phyloP scores from a whole-genome alignment of 768 basidiomycete genomes.

The Kwoniella pini region DNA sequence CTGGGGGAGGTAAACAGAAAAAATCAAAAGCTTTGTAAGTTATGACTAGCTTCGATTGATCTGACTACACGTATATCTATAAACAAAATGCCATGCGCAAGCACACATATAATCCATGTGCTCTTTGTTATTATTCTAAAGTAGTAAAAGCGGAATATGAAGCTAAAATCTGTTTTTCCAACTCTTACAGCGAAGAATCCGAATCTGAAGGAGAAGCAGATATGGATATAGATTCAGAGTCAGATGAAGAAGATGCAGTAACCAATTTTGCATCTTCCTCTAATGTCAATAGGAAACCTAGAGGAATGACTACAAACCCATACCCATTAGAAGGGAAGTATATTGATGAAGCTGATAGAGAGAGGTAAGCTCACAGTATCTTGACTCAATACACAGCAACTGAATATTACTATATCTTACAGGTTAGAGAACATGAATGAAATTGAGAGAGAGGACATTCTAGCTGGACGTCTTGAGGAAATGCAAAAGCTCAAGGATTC shows the following conservation, averaged over 20 bases:
- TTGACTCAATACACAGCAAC: background rate
- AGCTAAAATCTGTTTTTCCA: too few relatives aligned
- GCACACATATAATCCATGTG: too few relatives aligned
- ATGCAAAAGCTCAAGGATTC: slow-evolving; percentile 73
- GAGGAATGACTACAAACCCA: slow-evolving; percentile 62
- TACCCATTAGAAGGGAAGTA: slow-evolving; percentile 94
- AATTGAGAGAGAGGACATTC: slow-evolving; percentile 82
- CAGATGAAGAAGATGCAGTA: slow-evolving; percentile 61
- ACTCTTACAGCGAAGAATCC: slow-evolving; percentile 23
- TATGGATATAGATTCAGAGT: slow-evolving; percentile 52
- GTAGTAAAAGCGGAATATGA: too few relatives aligned
- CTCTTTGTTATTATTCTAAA: too few relatives aligned
- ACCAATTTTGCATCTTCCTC: slow-evolving; percentile 11
- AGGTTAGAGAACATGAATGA: slow-evolving; percentile 81
- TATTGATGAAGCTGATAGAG: slow-evolving; percentile 76
- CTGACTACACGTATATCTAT: too few relatives aligned
- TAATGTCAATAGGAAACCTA: background rate
- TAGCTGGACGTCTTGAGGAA: slow-evolving; percentile 77
- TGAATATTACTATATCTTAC: slow-evolving; percentile 4
- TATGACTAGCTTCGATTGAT: too few relatives aligned
- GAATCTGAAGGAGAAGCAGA: slow-evolving; percentile 61
- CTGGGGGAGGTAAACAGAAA: slow-evolving; percentile 68
- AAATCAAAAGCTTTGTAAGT: slow-evolving; percentile 47
- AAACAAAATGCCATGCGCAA: too few relatives aligned
- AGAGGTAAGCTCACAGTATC: slow-evolving; percentile 62